Evolutionary conservation across 129 eudicot genomes (phyloP), one percentile per base, ranked within the genome.

Genomic region (Lactuca sativa): DNA sequence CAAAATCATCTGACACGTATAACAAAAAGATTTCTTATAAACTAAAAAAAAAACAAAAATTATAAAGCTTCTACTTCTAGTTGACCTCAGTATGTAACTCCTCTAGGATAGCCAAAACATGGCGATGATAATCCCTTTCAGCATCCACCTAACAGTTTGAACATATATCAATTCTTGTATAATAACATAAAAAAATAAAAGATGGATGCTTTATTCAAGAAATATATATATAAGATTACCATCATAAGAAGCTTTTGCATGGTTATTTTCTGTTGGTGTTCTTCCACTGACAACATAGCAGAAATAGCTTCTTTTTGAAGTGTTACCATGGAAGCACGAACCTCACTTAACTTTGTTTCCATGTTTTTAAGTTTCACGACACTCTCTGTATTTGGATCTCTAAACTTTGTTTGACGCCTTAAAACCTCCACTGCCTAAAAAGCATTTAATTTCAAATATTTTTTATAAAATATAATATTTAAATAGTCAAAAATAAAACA

Each of bases 271-370:
- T 93, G 95, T 78, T 93, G 99, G 60, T 89, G 87, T 74, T 86
- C 90, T 87, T 93, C 97, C 17, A 93, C 99, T 2, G 95, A 83
- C 71, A 78, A 70, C 99, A 93, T 93, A 21, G 99, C 99, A 52
- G 83, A 72, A 58, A 85, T 78, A 41, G 99, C 97, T 83, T 93
- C 99, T 77, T 72, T 85, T 52, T 90, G 88, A 72, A 93, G 95
- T 55, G 88, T 70, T 71, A 68, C 67, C 89, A 87, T 64, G 59
- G 97, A 81, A 53, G 93, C 79, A 69, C 83, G 83, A 52, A 90
- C 86, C 57, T 90, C 97, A 14, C 74, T 66, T 81, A 93, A 64
- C 73, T 48, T 85, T 37, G 77, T 73, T 73, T 87, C 99, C 62
- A 92, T 92, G 76, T 62, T 78, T 78, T 84, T 84, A 59, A 93